A percentile compares a stretch with the other conserved stretches of the same genome.
These are phyloP conservation scores for Achaetomiella virescens DNA, from an alignment of 495 filamentous ascomycete species.

Conservation along the genomic window DNA sequence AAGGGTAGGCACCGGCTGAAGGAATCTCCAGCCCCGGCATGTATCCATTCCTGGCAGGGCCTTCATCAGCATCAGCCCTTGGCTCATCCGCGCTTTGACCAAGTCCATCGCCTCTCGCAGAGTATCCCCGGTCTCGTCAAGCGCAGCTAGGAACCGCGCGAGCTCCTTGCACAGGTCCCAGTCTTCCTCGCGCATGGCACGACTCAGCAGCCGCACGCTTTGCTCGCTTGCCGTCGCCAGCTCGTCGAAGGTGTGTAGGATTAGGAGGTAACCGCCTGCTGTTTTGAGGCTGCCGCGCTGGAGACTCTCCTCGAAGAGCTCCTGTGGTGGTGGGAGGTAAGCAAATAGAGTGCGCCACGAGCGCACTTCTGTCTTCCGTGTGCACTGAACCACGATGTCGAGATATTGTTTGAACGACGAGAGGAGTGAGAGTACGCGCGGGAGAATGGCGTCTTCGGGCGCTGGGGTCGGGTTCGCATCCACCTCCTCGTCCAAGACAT, in stretches of 20 bases:
- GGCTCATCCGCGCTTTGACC: constrained; percentile 51
- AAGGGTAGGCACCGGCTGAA: constrained; percentile 30
- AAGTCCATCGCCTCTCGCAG: constrained; percentile 70
- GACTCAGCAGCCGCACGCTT: constrained; percentile 72
- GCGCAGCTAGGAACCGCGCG: constrained; percentile 83
- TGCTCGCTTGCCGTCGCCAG: constrained; percentile 70
- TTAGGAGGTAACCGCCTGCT: constrained; percentile 91
- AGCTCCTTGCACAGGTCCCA: constrained; percentile 98
- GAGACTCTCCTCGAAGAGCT: constrained; percentile 87
- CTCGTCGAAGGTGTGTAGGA: constrained; percentile 90
- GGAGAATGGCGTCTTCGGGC: constrained; percentile 68
- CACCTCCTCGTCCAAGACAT: constrained; percentile 90
- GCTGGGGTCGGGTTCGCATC: constrained; percentile 57
- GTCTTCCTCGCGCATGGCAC: constrained; percentile 77
- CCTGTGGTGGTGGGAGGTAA: constrained; percentile 79
- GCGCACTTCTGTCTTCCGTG: constrained; percentile 91
- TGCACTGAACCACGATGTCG: constrained; percentile 95
- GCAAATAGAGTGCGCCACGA: constrained; percentile 92
- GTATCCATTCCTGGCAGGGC: constrained; percentile 35
- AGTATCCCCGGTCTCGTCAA: constrained; percentile 81
- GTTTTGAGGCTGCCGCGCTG: constrained; percentile 83
- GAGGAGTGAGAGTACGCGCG: constrained; percentile 80
- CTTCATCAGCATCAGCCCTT: constrained; percentile 31
- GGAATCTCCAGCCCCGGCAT: constrained; percentile 48
- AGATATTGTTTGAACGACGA: constrained; percentile 85